These are phyloP conservation scores for Avena sativa DNA, from an alignment of 176 grass and related monocot genomes.

Conservation along the genomic window DNA sequence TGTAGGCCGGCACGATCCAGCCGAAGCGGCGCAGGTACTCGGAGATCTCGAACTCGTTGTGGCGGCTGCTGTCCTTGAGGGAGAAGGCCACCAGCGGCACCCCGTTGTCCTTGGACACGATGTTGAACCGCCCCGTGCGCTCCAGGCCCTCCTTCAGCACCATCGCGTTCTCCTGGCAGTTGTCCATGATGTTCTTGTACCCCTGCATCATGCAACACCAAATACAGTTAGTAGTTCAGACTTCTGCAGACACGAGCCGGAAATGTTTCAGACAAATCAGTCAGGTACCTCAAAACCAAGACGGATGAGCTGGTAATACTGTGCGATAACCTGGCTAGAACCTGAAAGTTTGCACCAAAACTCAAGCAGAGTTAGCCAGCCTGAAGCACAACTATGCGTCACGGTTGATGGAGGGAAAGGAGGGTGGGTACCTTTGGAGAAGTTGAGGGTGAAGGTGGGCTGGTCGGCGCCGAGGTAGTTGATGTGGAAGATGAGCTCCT, in stretches of 20 bases:
- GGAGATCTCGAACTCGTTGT: slow-evolving; percentile 90
- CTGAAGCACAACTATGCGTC: neutral
- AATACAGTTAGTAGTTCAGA: neutral
- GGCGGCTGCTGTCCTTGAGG: slow-evolving; percentile 78
- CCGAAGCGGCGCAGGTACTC: slow-evolving; percentile 83
- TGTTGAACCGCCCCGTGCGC: slow-evolving; percentile 67
- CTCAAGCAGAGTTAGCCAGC: neutral
- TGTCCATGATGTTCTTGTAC: slow-evolving; percentile 90
- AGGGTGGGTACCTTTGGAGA: slow-evolving; percentile 77
- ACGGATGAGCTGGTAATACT: slow-evolving; percentile 93
- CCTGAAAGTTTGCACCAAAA: slow-evolving; percentile 42
- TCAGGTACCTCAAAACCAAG: slow-evolving; percentile 68
- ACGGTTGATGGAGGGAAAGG: neutral
- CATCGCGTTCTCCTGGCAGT: slow-evolving; percentile 87
- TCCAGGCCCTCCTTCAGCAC: slow-evolving; percentile 78
- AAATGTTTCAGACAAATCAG: neutral
- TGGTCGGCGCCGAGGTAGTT: slow-evolving; percentile 97
- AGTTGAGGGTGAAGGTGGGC: slow-evolving; percentile 95
- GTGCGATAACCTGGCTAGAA: slow-evolving; percentile 91
- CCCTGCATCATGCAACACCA: slow-evolving; percentile 53
- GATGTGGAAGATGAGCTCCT: slow-evolving; percentile 99
- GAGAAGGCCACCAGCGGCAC: slow-evolving; percentile 96
- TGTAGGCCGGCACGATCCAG: slow-evolving; percentile 96
- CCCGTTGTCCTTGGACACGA: slow-evolving; percentile 91
- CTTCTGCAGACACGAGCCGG: neutral